A percentile compares a stretch with the other conserved stretches of the same genome.
phyloP scores from a whole-genome alignment of 441 rosid genomes.

The Adansonia rubrostipa region DNA sequence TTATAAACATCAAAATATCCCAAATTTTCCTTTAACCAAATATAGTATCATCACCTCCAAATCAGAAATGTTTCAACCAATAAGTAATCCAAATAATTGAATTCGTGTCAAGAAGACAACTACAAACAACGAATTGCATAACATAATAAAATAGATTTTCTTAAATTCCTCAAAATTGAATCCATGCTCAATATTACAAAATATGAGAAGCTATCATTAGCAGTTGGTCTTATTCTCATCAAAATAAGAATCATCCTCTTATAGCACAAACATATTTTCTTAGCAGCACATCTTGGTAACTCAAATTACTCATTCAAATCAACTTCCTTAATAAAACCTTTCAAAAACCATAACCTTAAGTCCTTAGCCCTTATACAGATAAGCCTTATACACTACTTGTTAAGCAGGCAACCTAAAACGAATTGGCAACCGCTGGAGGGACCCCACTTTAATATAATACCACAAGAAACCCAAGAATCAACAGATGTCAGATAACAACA shows the following conservation, averaged over 20 bases:
- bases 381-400: too few species aligned
- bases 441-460: too few species aligned
- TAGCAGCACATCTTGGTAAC: neutral
- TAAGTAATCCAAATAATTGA: neutral
- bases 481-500: too few species aligned
- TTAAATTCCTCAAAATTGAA: neutral
- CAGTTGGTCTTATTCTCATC: neutral
- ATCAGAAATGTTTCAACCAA: neutral
- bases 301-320: conserved; percentile 2
- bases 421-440: too few species aligned
- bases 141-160: neutral
- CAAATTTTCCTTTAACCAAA: neutral
- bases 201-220: neutral
- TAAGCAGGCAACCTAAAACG: too few species aligned
- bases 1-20: neutral
- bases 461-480: too few species aligned
- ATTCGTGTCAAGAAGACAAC: neutral
- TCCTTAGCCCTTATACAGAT: neutral
- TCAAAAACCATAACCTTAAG: neutral
- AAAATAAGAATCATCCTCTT: neutral
- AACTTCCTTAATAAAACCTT: neutral
- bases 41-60: neutral
- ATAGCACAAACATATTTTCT: neutral
- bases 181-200: neutral
- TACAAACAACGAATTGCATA: neutral